Evolutionary conservation across 2,329 filamentous ascomycete species (phyloP).

Genomic region (Phaeosphaeria sp.): DNA sequence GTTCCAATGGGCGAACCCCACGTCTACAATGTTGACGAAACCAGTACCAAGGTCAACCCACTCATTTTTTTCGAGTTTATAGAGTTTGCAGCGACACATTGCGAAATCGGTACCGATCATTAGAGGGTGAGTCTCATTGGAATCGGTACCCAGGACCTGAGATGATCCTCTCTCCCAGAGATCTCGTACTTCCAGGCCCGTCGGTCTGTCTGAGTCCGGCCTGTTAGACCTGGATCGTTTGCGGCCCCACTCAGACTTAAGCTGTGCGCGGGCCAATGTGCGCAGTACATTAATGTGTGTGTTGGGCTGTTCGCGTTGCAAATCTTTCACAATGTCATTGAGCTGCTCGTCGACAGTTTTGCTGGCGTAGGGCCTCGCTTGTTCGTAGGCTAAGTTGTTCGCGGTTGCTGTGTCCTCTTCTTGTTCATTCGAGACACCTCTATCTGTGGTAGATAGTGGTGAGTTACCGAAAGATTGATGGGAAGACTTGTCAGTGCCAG

Average conservation of each 20-base stretch:
- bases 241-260: too few relatives aligned
- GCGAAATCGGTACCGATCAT: background rate
- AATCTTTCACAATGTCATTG: too few relatives aligned
- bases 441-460: background rate
- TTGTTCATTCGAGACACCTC: too few relatives aligned
- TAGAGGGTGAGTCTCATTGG: background rate
- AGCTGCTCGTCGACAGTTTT: background rate
- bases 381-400: background rate
- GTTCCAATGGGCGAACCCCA: background rate
- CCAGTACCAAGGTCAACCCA: background rate
- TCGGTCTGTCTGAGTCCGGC: too few relatives aligned
- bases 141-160: background rate
- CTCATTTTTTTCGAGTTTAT: background rate
- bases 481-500: background rate
- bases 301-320: too few relatives aligned
- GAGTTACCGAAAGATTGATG: background rate
- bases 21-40: background rate
- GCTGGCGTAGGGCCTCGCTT: too few relatives aligned
- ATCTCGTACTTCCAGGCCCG: background rate
- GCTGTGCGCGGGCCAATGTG: too few relatives aligned
- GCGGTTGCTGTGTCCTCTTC: background rate
- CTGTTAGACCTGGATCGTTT: too few relatives aligned
- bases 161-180: background rate
- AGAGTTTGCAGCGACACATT: background rate
- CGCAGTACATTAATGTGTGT: too few relatives aligned